Evolutionary conservation across 1,284 basidiomycete species (phyloP).

Genomic region (Uromyces viciae-fabae): DNA sequence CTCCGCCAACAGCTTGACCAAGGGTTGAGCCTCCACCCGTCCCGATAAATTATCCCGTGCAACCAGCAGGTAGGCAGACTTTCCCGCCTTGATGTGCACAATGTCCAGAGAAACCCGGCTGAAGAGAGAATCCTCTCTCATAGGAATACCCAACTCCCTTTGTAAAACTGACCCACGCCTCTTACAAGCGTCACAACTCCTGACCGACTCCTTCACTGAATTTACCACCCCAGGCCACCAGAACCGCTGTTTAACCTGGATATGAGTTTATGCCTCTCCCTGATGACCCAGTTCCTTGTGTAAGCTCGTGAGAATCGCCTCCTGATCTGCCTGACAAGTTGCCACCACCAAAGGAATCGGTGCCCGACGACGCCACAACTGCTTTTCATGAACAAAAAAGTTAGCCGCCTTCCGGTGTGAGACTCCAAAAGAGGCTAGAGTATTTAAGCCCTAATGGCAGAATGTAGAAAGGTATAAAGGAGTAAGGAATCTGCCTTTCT

Average conservation of each 20-base stretch:
- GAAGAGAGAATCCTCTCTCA: background rate
- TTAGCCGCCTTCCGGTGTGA: too few species aligned
- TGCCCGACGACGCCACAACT: too few species aligned
- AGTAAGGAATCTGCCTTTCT: too few species aligned
- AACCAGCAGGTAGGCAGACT: slow-evolving; percentile 2
- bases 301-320: too few species aligned
- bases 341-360: too few species aligned
- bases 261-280: background rate
- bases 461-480: too few species aligned
- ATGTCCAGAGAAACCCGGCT: background rate
- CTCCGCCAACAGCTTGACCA: background rate
- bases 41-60: slow-evolving; percentile 33
- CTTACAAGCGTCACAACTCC: slow-evolving; percentile 1
- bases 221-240: slow-evolving; percentile 4
- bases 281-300: slow-evolving; percentile 23
- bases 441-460: too few species aligned
- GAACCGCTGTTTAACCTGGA: background rate
- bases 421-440: too few species aligned
- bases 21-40: slow-evolving; percentile 23
- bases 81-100: slow-evolving; percentile 21
- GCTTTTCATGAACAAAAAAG: too few species aligned
- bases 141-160: slow-evolving; percentile 2
- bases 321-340: too few species aligned
- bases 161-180: background rate
- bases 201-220: background rate